Conservation (phyloP, 2,329 filamentous ascomycete species). For the Geosmithia morbida region DNA sequence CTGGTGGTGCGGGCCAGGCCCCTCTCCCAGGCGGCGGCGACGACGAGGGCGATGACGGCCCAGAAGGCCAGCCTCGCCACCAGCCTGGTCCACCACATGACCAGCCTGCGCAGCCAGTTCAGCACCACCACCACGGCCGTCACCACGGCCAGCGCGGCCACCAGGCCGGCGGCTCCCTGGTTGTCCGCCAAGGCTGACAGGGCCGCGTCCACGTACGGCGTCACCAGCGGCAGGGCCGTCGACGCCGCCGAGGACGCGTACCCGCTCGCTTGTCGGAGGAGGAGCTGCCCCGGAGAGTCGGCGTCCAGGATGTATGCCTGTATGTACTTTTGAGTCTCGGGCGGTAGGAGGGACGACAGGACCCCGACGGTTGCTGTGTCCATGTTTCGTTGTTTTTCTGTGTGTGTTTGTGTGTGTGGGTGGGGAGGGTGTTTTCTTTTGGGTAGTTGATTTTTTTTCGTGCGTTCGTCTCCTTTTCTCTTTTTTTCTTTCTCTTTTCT, state of each 20-base stretch:
- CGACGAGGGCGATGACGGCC: slow-evolving; percentile 38
- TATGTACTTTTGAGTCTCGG: slow-evolving; percentile 27
- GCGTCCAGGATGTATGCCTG: slow-evolving; percentile 32
- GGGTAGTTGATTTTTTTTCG: background rate
- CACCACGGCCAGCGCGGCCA: slow-evolving; percentile 17
- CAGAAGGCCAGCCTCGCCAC: slow-evolving; percentile 50
- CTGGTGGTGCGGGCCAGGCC: slow-evolving; percentile 49
- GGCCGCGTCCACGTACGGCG: slow-evolving; percentile 25
- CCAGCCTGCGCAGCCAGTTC: slow-evolving; percentile 54
- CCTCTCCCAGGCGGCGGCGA: slow-evolving; percentile 46
- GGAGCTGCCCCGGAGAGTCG: slow-evolving; percentile 26
- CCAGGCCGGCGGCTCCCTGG: slow-evolving; percentile 15
- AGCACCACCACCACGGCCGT: slow-evolving; percentile 51
- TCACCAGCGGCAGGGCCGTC: slow-evolving; percentile 23
- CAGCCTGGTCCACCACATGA: slow-evolving; percentile 67
- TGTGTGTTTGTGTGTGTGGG: too few relatives aligned
- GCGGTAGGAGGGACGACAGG: slow-evolving; percentile 23
- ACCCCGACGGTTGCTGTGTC: slow-evolving; percentile 17
- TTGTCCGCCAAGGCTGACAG: slow-evolving; percentile 17
- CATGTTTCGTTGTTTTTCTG: slow-evolving; percentile 8
- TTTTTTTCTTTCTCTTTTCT: too few relatives aligned
- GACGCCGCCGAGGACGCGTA: slow-evolving; percentile 14
- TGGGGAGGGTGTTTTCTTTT: background rate
- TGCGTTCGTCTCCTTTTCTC: too few relatives aligned
- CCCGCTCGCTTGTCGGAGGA: slow-evolving; percentile 17